Conservation (phyloP, 305 asterid genomes). For the Rubia balearica region DNA sequence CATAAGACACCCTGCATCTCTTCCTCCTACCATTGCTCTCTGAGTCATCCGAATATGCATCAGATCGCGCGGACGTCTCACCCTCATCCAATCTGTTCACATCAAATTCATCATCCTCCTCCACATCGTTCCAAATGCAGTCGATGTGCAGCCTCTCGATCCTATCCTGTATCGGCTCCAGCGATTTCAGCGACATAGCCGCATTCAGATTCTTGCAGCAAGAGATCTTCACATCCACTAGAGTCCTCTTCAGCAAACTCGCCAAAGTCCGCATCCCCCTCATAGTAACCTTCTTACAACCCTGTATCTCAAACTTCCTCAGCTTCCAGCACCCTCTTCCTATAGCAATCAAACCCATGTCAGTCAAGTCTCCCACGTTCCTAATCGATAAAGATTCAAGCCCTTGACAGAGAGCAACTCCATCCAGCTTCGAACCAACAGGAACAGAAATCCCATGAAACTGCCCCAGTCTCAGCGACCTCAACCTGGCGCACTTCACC, state of each 20-base stretch:
- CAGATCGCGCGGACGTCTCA: conserved; percentile 21
- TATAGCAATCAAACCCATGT: conserved; percentile 84
- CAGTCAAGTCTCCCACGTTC: conserved; percentile 61
- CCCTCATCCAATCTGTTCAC: conserved; percentile 35
- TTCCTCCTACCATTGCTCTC: conserved; percentile 25
- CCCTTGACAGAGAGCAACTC: conserved; percentile 66
- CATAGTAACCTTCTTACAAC: conserved; percentile 61
- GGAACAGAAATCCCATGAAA: conserved; percentile 78
- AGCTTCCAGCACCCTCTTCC: conserved; percentile 75
- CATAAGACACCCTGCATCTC: conserved; percentile 28
- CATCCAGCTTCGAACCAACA: conserved; percentile 59
- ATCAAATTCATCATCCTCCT: conserved; percentile 42
- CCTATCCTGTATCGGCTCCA: conserved; percentile 68
- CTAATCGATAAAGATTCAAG: conserved; percentile 61
- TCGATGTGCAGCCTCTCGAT: conserved; percentile 72
- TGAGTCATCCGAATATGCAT: conserved; percentile 14
- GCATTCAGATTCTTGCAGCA: conserved; percentile 74
- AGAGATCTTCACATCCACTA: conserved; percentile 68
- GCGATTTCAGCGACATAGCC: conserved; percentile 45
- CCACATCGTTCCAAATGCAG: conserved; percentile 54
- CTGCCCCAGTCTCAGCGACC: conserved; percentile 59
- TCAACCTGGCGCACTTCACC: conserved; percentile 57
- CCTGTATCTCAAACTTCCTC: conserved; percentile 61
- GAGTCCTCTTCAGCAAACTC: conserved; percentile 43
- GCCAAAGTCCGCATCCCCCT: conserved; percentile 75